Base-by-base conservation (phyloP, 2,329 filamentous ascomycete genomes). In the Didymella glomerata region DNA sequence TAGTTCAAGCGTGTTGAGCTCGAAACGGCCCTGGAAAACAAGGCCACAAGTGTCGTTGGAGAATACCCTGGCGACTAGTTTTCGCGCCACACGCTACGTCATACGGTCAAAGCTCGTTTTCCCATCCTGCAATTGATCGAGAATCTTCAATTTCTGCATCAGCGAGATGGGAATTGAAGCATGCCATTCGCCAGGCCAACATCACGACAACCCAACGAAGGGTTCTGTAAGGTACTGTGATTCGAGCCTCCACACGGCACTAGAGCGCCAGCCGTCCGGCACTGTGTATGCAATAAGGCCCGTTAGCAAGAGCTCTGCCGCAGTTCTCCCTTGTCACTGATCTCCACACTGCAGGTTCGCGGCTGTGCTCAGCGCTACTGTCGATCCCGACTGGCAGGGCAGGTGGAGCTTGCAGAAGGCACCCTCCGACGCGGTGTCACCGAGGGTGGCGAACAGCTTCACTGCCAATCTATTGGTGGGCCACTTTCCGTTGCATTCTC, bases 71-170 rank as follows among this genome's bases (percentile, higher is more conserved):
- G 14, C 18, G 38, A 48, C 24, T 60, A 48, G 36, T 20, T 32
- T 57, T 44, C 36, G 57, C 65, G 64, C 62, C 64, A 65, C 64
- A 25, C 6, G 50, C 55, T 53, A 63, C 60, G 61, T 64, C 57
- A 44, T 3, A 54, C 4, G 40, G 56, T 57, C 58, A 48, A 63
- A 65, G 63, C 62, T 64, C 62, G 45, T 24, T 57, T 58, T 54
- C 44, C 65, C 65, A 70, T 68, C 48, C 44, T 46, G 36, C 45
- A 24, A 57, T 50, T 27, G 54, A 60, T 40, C 58, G 52, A 61
- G 42, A 61, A 60, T 58, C 46, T 25, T 42, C 55, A 52, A 49
- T 48, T 62, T 55, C 53, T 22, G 55, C 59, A 64, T 63, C 32
- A 30, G 30, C 24, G 40, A 24, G 53, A 63, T 66, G 61, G 62